A percentile compares a stretch with the other conserved stretches of the same genome.
Conservation (phyloP, 306 rosid genomes). For the Cucumis hystrix region DNA sequence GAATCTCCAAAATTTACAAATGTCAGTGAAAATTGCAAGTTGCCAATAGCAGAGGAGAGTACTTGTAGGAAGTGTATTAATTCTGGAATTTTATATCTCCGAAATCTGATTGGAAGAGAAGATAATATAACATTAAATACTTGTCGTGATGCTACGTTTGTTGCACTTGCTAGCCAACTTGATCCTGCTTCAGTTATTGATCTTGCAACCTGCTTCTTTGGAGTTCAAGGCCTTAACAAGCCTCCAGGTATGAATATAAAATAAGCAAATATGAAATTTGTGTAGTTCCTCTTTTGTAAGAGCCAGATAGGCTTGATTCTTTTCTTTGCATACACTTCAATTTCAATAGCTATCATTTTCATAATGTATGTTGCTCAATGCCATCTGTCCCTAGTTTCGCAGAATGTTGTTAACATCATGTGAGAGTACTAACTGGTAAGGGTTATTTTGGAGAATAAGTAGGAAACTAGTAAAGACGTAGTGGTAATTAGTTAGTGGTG, state of each 20-base stretch:
- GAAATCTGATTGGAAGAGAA: slow-evolving; percentile 44
- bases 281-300: neutral
- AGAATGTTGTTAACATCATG: neutral
- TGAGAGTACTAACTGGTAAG: too few relatives aligned
- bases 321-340: neutral
- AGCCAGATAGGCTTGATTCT: neutral
- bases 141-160: slow-evolving; percentile 87
- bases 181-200: slow-evolving; percentile 43
- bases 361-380: neutral
- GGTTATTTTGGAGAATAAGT: too few relatives aligned
- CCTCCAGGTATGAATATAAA: slow-evolving; percentile 38
- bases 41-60: slow-evolving; percentile 53
- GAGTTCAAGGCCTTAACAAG: slow-evolving; percentile 57
- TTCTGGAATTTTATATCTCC: slow-evolving; percentile 65
- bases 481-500: too few relatives aligned
- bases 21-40: slow-evolving; percentile 46
- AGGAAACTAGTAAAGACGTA: too few relatives aligned
- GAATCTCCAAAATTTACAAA: slow-evolving; percentile 63
- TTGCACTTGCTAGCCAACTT: slow-evolving; percentile 73
- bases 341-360: neutral
- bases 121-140: slow-evolving; percentile 69
- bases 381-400: neutral
- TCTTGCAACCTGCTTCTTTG: slow-evolving; percentile 85
- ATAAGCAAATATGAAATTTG: neutral
- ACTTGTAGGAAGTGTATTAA: slow-evolving; percentile 73